Evolutionary conservation across 257 asterid genomes (phyloP), one percentile per base, ranked within the genome.

Genomic region (Solanum arcanum): DNA sequence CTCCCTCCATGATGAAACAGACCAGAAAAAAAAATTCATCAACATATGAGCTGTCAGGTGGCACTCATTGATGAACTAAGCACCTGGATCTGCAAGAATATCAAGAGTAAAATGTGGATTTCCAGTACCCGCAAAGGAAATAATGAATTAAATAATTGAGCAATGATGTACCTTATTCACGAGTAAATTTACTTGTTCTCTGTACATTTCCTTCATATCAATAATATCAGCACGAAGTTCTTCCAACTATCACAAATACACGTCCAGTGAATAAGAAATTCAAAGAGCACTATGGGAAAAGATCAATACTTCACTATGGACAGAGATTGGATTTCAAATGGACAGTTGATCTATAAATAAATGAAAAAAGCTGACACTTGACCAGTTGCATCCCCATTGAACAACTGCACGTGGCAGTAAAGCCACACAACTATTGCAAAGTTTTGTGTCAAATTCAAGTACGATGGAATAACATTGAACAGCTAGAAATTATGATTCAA

Each of bases 161-260:
- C 56, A 33, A 23, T n/a, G 59, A 29, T 5, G 10, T 2, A 31
- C 99, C 99, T 96, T 96, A 89, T 96, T 94, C 91, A 96, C 99
- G 39, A 97, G 99, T 89, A 95, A 85, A 94, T 96, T 95, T 73
- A 97, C 99, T 97, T 97, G 99, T 90, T 97, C 99, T 89, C 97
- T 93, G 90, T 97, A 97, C 99, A 97, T 97, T 92, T 96, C 98
- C 93, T 97, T 96, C 88, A 97, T 90, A 91, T 97, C 99, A 25
- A 91, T 91, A 72, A 97, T 96, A 91, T 97, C 99, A 2, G 97
- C 98, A 46, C 99, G 96, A 33, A 97, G 98, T 89, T 95, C 99
- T 91, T 96, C 99, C 96, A 97, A 88, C 99, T 97, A 84, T 88
- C 92, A 37, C 84, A 78, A 74, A 59, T 18, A 87, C 52, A 62